Evolutionary conservation across 2,329 filamentous ascomycete genomes (phyloP), one percentile per base, ranked within the genome.

Genomic region (Diaporthe helianthi): DNA sequence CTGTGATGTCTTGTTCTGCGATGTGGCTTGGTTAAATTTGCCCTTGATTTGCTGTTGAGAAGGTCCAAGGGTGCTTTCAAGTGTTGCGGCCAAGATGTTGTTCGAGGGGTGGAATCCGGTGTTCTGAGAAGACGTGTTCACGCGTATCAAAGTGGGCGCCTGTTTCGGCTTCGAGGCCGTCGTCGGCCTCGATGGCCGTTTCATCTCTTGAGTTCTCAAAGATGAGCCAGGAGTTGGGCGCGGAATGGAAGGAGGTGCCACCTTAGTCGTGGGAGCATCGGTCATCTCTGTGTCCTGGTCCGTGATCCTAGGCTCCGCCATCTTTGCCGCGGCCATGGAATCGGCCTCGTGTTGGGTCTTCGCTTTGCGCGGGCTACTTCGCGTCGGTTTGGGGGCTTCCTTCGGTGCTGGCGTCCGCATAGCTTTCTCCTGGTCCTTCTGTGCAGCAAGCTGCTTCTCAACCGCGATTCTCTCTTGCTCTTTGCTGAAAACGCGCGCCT

Each of bases 61-160:
- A 73, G 71, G 79, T 60, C 73, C 77, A 13, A 85, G 79, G 15
- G 84, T 84, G 69, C 91, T 91, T 69, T 89, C 86, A 19, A 88
- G 80, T 44, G 81, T 87, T 3, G 89, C 85, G 4, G 89, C 84
- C 46, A 89, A 79, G 17, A 85, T 81, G 54, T 84, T 86, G 70
- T 87, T 88, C 1, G 88, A 84, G 13, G 87, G 85, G 66, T 89
- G 86, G 71, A 87, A 86, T 69, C 89, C 87, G 29, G 84, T 81
- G 68, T 87, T 83, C 72, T 90, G 88, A 12, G 89, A 90, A 26
- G 86, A 86, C 65, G 88, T 89, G 73, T 91, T 92, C 70, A 93
- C 90, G 69, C 87, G 87, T 74, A 92, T 94, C 69, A 91, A 88
- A 3, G 92, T 93, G 9, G 90, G 92, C 1, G 87, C 87, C 70